phyloP scores from a whole-genome alignment of 192 early-diverging fungal species.

The Podila clonocystis region DNA sequence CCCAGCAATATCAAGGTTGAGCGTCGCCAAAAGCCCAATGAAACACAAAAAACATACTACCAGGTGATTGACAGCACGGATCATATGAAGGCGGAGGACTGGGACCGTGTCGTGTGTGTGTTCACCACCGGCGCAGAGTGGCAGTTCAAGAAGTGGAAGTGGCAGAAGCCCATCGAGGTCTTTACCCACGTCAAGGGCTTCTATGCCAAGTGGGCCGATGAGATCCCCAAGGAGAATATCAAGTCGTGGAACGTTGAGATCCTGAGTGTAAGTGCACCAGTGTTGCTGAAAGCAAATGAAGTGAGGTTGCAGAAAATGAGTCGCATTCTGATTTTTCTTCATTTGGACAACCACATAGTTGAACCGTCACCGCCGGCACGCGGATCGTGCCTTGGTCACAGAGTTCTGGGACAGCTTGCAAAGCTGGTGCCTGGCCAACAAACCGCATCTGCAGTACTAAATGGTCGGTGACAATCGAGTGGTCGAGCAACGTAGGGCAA shows the following conservation, averaged over 20 bases:
- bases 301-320: background rate
- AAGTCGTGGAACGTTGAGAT: constrained; percentile 61
- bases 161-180: constrained; percentile 82
- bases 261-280: constrained; percentile 60
- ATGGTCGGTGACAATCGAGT: no score
- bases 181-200: constrained; percentile 82
- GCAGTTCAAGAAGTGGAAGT: constrained; percentile 96
- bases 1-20: constrained; percentile 71
- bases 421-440: constrained; percentile 57
- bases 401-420: constrained; percentile 67
- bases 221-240: constrained; percentile 52
- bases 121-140: constrained; percentile 92
- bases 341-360: constrained; percentile 43
- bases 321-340: background rate
- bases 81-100: constrained; percentile 77
- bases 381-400: constrained; percentile 63
- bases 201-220: constrained; percentile 65
- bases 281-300: no score
- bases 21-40: constrained; percentile 63
- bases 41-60: constrained; percentile 65
- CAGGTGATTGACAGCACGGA: constrained; percentile 86
- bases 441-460: constrained; percentile 58
- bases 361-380: constrained; percentile 64
- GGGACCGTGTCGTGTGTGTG: constrained; percentile 91
- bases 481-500: background rate